These are phyloP conservation scores for Paratinospora sagittata DNA, from an alignment of 164 flowering plant genomes.

Conservation along the genomic window DNA sequence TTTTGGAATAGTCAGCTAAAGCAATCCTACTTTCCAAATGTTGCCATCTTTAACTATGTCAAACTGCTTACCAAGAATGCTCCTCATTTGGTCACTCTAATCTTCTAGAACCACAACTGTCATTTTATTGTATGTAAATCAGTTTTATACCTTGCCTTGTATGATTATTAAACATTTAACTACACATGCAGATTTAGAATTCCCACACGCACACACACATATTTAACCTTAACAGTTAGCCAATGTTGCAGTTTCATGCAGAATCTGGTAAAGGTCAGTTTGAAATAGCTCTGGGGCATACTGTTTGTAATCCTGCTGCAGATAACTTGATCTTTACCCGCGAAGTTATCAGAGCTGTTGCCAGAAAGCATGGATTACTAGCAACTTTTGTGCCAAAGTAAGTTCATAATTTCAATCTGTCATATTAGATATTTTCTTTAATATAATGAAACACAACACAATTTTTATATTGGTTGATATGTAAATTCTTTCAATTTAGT, in stretches of 20 bases:
- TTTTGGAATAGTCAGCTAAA: neutral
- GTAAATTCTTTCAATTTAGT: neutral
- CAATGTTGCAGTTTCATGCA: slow-evolving; percentile 64
- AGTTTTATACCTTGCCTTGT: neutral
- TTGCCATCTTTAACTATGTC: neutral
- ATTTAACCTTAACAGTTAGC: neutral
- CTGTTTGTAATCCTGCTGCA: slow-evolving; percentile 54
- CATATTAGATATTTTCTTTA: neutral
- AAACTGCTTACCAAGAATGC: too few relatives aligned
- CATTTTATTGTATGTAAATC: neutral
- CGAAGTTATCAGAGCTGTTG: slow-evolving; percentile 71
- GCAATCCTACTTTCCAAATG: neutral
- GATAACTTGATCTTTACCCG: slow-evolving; percentile 78
- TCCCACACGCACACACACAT: neutral
- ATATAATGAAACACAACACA: too few relatives aligned
- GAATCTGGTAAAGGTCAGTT: slow-evolving; percentile 93
- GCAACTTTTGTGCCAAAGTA: slow-evolving; percentile 98
- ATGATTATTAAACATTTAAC: neutral
- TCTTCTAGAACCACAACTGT: neutral
- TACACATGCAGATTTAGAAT: too few relatives aligned
- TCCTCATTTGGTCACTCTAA: neutral
- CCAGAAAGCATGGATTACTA: slow-evolving; percentile 78
- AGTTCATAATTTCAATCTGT: slow-evolving; percentile 21
- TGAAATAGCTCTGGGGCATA: slow-evolving; percentile 71
- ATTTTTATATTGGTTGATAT: neutral